Percentiles rank a stretch among this genome's conserved stretches.
phyloP scores from a whole-genome alignment of 192 early-diverging fungal species.

The Umbelopsis vinacea region DNA sequence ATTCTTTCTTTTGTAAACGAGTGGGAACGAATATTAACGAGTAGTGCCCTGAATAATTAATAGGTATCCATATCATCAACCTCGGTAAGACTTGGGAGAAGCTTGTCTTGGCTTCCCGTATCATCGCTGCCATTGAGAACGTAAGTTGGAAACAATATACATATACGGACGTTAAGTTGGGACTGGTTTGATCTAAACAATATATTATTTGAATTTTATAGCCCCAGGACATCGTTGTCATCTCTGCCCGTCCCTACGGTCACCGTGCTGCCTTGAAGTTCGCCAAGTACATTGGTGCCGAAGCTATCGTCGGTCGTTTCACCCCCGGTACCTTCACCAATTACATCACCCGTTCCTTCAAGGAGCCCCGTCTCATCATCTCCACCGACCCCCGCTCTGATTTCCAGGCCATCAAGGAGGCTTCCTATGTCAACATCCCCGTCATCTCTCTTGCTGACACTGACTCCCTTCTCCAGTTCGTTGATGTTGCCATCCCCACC shows the following conservation, averaged over 20 bases:
- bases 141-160: slow-evolving; percentile 2
- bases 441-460: slow-evolving; percentile 98
- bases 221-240: slow-evolving; percentile 92
- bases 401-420: slow-evolving; percentile 98
- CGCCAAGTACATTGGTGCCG: slow-evolving; percentile 96
- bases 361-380: slow-evolving; percentile 97
- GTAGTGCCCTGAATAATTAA: background rate
- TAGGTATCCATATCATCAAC: slow-evolving; percentile 97
- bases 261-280: slow-evolving; percentile 99
- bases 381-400: slow-evolving; percentile 98
- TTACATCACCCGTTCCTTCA: slow-evolving; percentile 99
- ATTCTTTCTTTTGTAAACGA: background rate
- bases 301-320: slow-evolving; percentile 99
- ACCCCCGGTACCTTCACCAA: slow-evolving; percentile 99
- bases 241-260: slow-evolving; percentile 94
- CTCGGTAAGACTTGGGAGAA: slow-evolving; percentile 99
- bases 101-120: slow-evolving; percentile 95
- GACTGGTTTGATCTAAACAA: background rate
- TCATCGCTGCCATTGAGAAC: slow-evolving; percentile 98
- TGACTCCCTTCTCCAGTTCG: slow-evolving; percentile 90
- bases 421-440: slow-evolving; percentile 99
- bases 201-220: background rate
- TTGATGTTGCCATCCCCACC: slow-evolving; percentile 98
- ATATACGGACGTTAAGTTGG: background rate
- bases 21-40: background rate